Evolutionary conservation across 371 early-diverging fungal species (phyloP).

Genomic region (Choanephora cucurbitarum): DNA sequence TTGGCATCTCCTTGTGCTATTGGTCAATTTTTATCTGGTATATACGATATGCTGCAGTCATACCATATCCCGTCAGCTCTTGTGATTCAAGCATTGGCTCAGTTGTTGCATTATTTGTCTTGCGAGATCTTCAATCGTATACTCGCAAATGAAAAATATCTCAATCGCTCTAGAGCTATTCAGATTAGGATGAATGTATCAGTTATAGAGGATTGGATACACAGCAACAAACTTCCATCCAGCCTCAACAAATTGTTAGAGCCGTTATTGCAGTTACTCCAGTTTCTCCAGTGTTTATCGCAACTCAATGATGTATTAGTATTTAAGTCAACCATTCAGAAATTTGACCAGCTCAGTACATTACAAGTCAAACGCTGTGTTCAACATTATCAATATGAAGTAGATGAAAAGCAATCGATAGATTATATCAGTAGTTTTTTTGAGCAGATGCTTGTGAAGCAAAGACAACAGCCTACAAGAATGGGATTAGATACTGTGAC

Average conservation of each 20-base stretch:
- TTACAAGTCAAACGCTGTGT: constrained; percentile 72
- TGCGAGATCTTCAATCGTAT: constrained; percentile 81
- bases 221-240: constrained; percentile 46
- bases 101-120: constrained; percentile 71
- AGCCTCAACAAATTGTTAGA: constrained; percentile 42
- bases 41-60: constrained; percentile 49
- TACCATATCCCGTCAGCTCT: constrained; percentile 62
- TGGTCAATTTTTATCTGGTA: constrained; percentile 54
- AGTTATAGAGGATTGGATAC: constrained; percentile 80
- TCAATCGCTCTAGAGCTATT: constrained; percentile 81
- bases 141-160: constrained; percentile 66
- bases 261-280: constrained; percentile 74
- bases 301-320: constrained; percentile 62
- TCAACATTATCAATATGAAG: constrained; percentile 84
- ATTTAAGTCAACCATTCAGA: constrained; percentile 69
- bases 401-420: constrained; percentile 67
- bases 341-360: constrained; percentile 61
- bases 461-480: constrained; percentile 29
- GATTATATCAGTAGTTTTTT: constrained; percentile 68
- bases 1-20: constrained; percentile 55
- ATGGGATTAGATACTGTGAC: too few relatives aligned
- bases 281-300: constrained; percentile 80
- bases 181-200: constrained; percentile 85
- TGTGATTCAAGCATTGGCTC: constrained; percentile 55
- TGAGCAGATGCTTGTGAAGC: constrained; percentile 54